Evolutionary conservation across 306 rosid species (phyloP).

Genomic region (Boehmeria nivea): DNA sequence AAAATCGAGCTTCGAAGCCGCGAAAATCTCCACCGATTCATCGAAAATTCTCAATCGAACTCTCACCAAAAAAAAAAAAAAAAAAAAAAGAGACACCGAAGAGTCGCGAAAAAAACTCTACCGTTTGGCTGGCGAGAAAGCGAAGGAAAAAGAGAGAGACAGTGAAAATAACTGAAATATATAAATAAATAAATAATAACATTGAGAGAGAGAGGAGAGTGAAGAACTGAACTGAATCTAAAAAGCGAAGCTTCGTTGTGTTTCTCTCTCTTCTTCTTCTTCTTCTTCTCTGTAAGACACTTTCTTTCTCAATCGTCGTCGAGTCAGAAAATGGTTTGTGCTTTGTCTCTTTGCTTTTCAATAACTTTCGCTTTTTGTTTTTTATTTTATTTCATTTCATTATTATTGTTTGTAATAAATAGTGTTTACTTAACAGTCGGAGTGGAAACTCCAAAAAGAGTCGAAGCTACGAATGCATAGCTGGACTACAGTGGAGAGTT

Average conservation of each 20-base stretch:
- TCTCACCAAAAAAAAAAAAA: neutral
- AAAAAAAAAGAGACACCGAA: neutral
- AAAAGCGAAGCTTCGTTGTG: constrained; percentile 22
- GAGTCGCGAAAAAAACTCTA: constrained; percentile 24
- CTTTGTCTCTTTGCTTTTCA: constrained; percentile 28
- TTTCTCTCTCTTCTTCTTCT: neutral
- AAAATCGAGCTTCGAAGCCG: constrained; percentile 4
- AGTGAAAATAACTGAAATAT: too few relatives aligned
- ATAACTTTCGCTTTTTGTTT: constrained; percentile 14
- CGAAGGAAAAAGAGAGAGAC: neutral
- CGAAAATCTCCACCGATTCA: neutral
- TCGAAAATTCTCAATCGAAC: neutral
- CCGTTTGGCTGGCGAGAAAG: constrained; percentile 26
- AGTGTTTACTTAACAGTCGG: neutral
- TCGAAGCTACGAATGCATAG: constrained; percentile 43
- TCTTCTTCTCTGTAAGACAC: constrained; percentile 5
- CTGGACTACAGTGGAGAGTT: constrained; percentile 27
- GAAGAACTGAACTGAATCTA: constrained; percentile 23
- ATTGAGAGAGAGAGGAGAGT: too few relatives aligned
- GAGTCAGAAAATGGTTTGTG: constrained; percentile 18
- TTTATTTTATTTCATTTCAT: neutral
- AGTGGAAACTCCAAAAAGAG: constrained; percentile 10
- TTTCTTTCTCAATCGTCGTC: constrained; percentile 14
- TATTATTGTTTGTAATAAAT: neutral
- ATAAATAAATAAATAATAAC: too few relatives aligned